Conservation (phyloP, 768 basidiomycete genomes). For the Psilocybe tampanensis region DNA sequence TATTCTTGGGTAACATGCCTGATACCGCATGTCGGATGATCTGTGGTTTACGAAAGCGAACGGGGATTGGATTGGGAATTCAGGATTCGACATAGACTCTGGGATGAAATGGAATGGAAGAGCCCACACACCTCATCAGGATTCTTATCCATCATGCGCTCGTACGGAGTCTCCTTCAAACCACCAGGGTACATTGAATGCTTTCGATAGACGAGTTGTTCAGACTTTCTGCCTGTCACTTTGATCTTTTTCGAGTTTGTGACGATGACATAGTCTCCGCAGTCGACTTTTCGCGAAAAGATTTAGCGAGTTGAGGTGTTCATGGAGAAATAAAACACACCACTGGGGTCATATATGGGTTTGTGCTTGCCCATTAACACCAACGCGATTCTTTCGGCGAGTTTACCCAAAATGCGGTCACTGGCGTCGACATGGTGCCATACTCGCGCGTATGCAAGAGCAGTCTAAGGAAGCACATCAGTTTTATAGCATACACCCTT, state of each 20-base stretch:
- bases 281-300: slow-evolving; percentile 66
- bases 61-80: not conserved
- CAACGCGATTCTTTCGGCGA: slow-evolving; percentile 91
- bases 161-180: slow-evolving; percentile 87
- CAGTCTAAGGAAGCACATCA: slow-evolving; percentile 59
- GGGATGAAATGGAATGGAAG: not conserved
- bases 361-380: slow-evolving; percentile 99
- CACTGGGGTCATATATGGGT: slow-evolving; percentile 91
- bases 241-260: slow-evolving; percentile 84
- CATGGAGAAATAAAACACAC: slow-evolving; percentile 44
- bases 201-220: slow-evolving; percentile 85
- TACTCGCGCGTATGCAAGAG: slow-evolving; percentile 89
- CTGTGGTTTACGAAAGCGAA: slow-evolving; percentile 44
- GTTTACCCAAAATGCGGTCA: slow-evolving; percentile 90
- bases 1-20: slow-evolving; percentile 99
- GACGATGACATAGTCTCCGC: slow-evolving; percentile 97
- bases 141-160: slow-evolving; percentile 79
- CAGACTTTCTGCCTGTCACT: slow-evolving; percentile 87
- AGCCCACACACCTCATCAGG: slow-evolving; percentile 81
- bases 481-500: not conserved
- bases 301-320: not conserved
- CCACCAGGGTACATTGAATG: slow-evolving; percentile 95
- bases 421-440: slow-evolving; percentile 97
- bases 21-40: slow-evolving; percentile 95
- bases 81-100: too few relatives aligned